Base-by-base conservation (phyloP, 306 rosid genomes). In the Ochetophila trinervis region DNA sequence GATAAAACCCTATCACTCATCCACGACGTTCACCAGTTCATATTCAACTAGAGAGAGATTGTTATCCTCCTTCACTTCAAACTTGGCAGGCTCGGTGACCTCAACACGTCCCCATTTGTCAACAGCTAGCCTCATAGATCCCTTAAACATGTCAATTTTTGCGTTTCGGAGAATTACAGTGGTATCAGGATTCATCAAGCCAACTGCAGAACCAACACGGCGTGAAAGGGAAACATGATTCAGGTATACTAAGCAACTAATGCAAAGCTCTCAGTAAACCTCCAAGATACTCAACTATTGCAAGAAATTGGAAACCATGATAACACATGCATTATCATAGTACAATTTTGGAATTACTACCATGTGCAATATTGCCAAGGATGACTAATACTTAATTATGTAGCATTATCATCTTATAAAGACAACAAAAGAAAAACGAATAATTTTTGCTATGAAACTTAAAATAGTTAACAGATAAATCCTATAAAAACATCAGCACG, bases 61-160 rank as follows among this genome's bases (percentile, higher is more conserved):
- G 86, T 83, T 83, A 53, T 86, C 86, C 77, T 86, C 84, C 76
- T 83, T 83, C 59, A 80, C 81, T 2, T 30, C 69, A 47, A 83
- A 86, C 13, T 74, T 10, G 19, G 82, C 84, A 8, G 86, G 88
- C 27, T 86, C 88, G 3, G 88, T 59, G 18, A 78, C 77, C 72
- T 86, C 86, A 45, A 80, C 55, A 18, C 91, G 86, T 40, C 88
- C 91, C 91, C 88, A 86, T 71, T 86, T 86, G 73, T 83, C 91
- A 24, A 86, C 86, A 22, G 86, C 85, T 52, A 86, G 79, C 80
- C 91, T 86, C 91, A 86, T 86, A 6, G 88, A 86, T 21, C 91
- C 86, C 79, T 86, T 86, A 57, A 86, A 86, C 91, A 86, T 86
- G 71, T 86, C 84, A 22, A 80, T 83, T 80, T 74, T 86, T 17